Evolutionary conservation across 1,139 yeast species (phyloP), one percentile per base, ranked within the genome.

Genomic region (Blastobotrys persicus): DNA sequence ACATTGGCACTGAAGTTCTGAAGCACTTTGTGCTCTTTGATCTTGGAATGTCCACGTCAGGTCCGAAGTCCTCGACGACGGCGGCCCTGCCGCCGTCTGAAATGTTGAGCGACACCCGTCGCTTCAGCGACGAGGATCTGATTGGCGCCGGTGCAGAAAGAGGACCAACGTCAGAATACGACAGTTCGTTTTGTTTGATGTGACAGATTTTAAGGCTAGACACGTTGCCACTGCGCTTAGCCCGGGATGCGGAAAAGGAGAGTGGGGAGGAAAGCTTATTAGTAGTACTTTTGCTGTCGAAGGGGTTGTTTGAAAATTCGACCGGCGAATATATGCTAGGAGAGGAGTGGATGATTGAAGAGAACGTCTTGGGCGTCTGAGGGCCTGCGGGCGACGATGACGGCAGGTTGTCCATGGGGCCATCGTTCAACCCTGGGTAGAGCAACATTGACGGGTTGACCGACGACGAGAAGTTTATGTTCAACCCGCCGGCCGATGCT

Each of bases 271-370:
- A 35, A n/a, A 35, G 28, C 19, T 35, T 35, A 28, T 35, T 43
- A 37, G 11, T 18, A 13, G 35, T 31, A n/a, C 26, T 34, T 5
- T 12, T 16, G 17, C 11, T 34, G 11, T 12, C 14, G 5, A 12
- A 13, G n/a, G 34, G n/a, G 14, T 31, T 31, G 34, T 12, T 14
- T 17, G 16, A n/a, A 19, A 37, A 37, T 37, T 37, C 41, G 41
- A 23, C 41, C 41, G 41, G 41, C 41, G 41, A 37, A 37, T 37
- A 37, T 17, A 37, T 37, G 17, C 41, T 46, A 4, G 59, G 59
- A 28, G 59, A 56, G 7, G 59, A 56, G 13, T 48, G 49, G 41
- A 56, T 45, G 41, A 56, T 52, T 34, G 55, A 42, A 2, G 53
- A 44, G 39, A 54, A 54, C 31, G 54, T 44, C 31, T 52, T 53